These are phyloP conservation scores for Spathaspora passalidarum DNA, from an alignment of 805 yeast genomes.

Conservation along the genomic window DNA sequence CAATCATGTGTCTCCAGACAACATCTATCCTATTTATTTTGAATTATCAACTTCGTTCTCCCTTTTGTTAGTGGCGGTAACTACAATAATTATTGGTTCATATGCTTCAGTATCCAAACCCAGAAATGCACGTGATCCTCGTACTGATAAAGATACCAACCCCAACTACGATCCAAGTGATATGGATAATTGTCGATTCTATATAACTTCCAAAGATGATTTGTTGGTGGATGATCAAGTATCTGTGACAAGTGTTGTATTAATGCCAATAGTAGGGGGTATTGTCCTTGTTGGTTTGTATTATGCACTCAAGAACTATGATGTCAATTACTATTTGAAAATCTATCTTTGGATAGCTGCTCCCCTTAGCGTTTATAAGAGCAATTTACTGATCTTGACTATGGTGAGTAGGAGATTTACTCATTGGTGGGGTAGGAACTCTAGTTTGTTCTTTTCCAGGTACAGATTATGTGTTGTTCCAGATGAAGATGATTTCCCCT, in stretches of 20 bases:
- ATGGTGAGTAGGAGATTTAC: constrained; percentile 22
- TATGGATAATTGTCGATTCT: constrained; percentile 15
- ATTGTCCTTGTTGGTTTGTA: constrained; percentile 35
- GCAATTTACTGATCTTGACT: constrained; percentile 24
- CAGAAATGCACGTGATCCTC: constrained; percentile 19
- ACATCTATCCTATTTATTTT: not conserved
- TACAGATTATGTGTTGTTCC: constrained; percentile 40
- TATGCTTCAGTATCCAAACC: constrained; percentile 23
- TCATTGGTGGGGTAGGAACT: constrained; percentile 20
- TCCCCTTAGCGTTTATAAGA: constrained; percentile 26
- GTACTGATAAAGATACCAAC: constrained; percentile 12
- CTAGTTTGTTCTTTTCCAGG: constrained; percentile 28
- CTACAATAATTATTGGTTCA: constrained; percentile 19
- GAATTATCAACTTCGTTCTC: not conserved
- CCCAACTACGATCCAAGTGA: constrained; percentile 22
- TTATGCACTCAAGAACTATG: constrained; percentile 29
- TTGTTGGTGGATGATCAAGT: constrained; percentile 6
- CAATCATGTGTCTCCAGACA: too few species aligned
- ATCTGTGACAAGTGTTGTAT: constrained; percentile 4
- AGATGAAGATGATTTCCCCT: constrained; percentile 33
- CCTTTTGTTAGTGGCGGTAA: constrained; percentile 15
- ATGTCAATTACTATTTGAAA: constrained; percentile 29
- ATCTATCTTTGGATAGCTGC: constrained; percentile 33
- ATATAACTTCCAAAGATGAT: constrained; percentile 9
- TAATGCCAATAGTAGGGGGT: constrained; percentile 47